Percentiles rank a stretch among this genome's conserved stretches.
phyloP scores from a whole-genome alignment of 768 basidiomycete species.

The Rhodotorula babjevae region DNA sequence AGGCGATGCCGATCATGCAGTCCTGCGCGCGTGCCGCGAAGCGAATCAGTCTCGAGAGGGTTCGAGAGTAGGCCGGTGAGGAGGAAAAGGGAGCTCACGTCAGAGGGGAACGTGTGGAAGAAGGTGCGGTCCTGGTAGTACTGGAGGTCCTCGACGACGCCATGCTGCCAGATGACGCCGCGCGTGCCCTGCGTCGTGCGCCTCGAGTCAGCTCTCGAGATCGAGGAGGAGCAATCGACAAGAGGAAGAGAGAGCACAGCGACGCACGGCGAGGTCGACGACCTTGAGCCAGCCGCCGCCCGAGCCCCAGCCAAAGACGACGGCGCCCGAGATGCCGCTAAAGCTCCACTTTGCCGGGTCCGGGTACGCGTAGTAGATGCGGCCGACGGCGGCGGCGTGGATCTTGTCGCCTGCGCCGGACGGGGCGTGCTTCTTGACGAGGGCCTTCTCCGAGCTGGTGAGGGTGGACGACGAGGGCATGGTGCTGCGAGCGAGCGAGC shows the following conservation, averaged over 20 bases:
- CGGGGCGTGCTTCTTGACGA: constrained; percentile 58
- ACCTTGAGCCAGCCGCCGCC: constrained; percentile 63
- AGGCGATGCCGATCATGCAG: constrained; percentile 86
- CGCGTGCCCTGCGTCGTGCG: constrained; percentile 56
- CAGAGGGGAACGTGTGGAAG: constrained; percentile 87
- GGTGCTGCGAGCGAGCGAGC: not conserved
- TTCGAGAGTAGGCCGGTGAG: not conserved
- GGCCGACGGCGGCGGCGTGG: constrained; percentile 63
- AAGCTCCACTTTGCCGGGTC: constrained; percentile 75
- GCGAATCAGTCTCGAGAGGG: too few species aligned
- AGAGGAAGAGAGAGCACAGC: not conserved
- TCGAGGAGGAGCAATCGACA: not conserved
- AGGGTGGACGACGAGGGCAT: constrained; percentile 75
- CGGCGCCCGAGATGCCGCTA: constrained; percentile 76
- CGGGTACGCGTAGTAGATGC: constrained; percentile 86
- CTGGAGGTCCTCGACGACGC: constrained; percentile 74
- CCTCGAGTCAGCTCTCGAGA: not conserved
- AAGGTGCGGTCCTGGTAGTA: constrained; percentile 78
- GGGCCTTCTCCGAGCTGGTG: constrained; percentile 67
- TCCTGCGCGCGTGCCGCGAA: constrained; percentile 55
- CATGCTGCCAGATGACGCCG: constrained; percentile 89
- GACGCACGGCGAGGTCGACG: constrained; percentile 62
- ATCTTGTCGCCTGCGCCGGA: constrained; percentile 58
- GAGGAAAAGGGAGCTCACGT: constrained; percentile 58
- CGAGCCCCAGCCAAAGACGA: constrained; percentile 64